A percentile compares a stretch with the other conserved stretches of the same genome.
These are phyloP conservation scores for Nitzschia palea DNA, from an alignment of 108 stramenopile species.

Conservation along the genomic window DNA sequence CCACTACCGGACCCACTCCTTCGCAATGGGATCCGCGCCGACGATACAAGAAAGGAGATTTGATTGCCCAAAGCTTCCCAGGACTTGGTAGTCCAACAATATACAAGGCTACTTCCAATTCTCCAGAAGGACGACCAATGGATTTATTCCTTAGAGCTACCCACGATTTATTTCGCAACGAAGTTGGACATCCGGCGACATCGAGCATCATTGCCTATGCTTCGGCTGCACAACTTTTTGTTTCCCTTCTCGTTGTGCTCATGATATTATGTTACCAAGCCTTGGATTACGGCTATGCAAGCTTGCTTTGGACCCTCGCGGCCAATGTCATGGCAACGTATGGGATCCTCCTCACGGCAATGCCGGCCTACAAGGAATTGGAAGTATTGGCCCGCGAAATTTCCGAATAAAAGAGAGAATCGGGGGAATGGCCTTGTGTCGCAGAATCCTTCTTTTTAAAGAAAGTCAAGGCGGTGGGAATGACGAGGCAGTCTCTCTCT, in stretches of 20 bases:
- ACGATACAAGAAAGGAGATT: conserved; percentile 75
- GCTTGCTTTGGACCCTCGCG: conserved; percentile 29
- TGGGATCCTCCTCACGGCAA: conserved; percentile 24
- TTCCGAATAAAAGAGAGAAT: too few species aligned
- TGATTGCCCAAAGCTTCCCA: conserved; percentile 23
- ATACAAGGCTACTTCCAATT: conserved; percentile 65
- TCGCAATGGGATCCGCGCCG: conserved; percentile 68
- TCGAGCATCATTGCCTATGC: conserved; percentile 49
- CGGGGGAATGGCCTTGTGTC: too few species aligned
- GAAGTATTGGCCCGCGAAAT: conserved; percentile 23
- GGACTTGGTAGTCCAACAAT: conserved; percentile 29
- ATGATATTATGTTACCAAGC: conserved; percentile 23
- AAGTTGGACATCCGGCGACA: conserved; percentile 63
- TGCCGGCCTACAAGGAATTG: conserved; percentile 23
- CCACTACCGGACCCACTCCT: conserved; percentile 8
- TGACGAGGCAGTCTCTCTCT: too few species aligned
- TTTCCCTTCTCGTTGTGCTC: conserved; percentile 24
- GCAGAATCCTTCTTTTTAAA: too few species aligned
- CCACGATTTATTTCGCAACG: conserved; percentile 65
- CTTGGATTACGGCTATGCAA: conserved; percentile 4
- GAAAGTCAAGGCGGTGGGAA: too few species aligned
- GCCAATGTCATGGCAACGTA: conserved; percentile 42
- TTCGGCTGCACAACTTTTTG: conserved; percentile 41
- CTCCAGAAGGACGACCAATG: conserved; percentile 69
- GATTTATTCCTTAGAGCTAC: conserved; percentile 63